Conservation (phyloP, 768 basidiomycete genomes). For the Dioszegia aurantiaca region DNA sequence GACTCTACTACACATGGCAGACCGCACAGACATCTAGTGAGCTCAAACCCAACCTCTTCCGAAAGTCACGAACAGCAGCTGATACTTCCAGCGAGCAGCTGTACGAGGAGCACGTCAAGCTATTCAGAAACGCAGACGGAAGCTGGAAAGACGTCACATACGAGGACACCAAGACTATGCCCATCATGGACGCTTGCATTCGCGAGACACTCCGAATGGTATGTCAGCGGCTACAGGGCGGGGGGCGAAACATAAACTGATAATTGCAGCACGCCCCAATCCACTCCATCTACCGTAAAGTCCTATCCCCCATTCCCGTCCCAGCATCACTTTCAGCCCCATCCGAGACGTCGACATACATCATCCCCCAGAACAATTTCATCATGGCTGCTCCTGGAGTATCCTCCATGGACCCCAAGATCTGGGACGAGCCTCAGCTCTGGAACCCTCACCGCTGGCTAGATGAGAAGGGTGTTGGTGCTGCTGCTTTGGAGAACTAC, state of each 20-base stretch:
- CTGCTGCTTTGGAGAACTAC: conserved; percentile 72
- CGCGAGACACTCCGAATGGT: conserved; percentile 64
- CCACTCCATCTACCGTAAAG: conserved; percentile 63
- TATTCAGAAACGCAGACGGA: conserved; percentile 77
- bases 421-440: conserved; percentile 69
- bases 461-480: conserved; percentile 77
- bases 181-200: conserved; percentile 80
- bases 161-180: conserved; percentile 75
- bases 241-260: conserved; percentile 4
- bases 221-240: background rate
- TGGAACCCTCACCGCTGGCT: conserved; percentile 86
- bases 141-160: conserved; percentile 74
- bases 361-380: conserved; percentile 85
- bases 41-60: conserved; percentile 43
- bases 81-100: conserved; percentile 52
- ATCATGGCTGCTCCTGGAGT: conserved; percentile 85
- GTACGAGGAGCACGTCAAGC: conserved; percentile 82
- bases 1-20: conserved; percentile 81
- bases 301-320: conserved; percentile 77
- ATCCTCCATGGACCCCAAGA: conserved; percentile 75
- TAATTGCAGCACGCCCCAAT: conserved; percentile 20
- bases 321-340: conserved; percentile 77
- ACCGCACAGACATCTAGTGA: conserved; percentile 69
- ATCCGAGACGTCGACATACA: conserved; percentile 62
- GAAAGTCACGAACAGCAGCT: conserved; percentile 60